These are phyloP conservation scores for Pholiota microspora DNA, from an alignment of 768 basidiomycete species.

Conservation along the genomic window DNA sequence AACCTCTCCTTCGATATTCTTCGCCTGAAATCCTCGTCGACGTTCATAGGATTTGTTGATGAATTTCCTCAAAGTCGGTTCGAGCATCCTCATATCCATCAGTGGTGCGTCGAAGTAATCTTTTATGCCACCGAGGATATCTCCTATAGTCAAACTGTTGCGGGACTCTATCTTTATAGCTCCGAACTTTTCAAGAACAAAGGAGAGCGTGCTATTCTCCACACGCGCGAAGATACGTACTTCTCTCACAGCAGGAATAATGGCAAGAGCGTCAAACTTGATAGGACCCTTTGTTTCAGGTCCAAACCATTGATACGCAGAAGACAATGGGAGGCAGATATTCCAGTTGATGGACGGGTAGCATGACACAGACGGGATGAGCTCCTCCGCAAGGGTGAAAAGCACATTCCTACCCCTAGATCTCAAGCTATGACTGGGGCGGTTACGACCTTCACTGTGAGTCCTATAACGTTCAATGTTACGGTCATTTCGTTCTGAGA, in stretches of 20 bases:
- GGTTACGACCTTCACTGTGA: background rate
- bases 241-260: background rate
- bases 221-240: background rate
- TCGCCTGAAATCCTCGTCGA: background rate
- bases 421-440: background rate
- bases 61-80: background rate
- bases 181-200: background rate
- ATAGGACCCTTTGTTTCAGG: background rate
- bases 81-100: background rate
- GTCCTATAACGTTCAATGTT: background rate
- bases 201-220: background rate
- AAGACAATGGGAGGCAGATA: background rate
- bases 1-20: background rate
- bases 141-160: background rate
- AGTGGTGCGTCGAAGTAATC: background rate
- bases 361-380: background rate
- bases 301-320: background rate
- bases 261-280: background rate
- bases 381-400: background rate
- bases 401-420: background rate
- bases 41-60: background rate
- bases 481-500: background rate
- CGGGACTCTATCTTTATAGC: background rate
- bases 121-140: background rate
- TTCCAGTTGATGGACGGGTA: slow-evolving; percentile 5